phyloP scores from a whole-genome alignment of 352 stramenopile genomes.

The Globisporangium lucens region DNA sequence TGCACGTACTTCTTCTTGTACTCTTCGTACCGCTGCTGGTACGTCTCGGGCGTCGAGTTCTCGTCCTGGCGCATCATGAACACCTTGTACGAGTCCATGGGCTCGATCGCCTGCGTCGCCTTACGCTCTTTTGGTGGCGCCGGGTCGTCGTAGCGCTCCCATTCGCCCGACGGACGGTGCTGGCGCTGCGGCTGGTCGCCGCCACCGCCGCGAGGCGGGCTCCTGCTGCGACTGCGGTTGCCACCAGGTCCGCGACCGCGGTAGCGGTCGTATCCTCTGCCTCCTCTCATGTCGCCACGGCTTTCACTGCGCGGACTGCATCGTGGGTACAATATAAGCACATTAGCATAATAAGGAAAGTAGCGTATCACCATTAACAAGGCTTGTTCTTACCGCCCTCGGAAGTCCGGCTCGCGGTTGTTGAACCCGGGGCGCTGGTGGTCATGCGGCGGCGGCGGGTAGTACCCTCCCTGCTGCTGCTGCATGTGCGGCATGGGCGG shows the following conservation, averaged over 20 bases:
- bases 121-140: constrained; percentile 26
- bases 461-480: constrained; percentile 16
- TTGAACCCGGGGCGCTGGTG: constrained; percentile 15
- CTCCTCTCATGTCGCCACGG: constrained; percentile 14
- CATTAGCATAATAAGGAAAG: background rate
- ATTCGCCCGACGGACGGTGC: constrained; percentile 17
- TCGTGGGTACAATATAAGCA: background rate
- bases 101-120: constrained; percentile 48
- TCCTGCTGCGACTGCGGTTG: constrained; percentile 34
- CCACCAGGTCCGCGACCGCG: constrained; percentile 20
- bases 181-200: constrained; percentile 1
- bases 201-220: constrained; percentile 22
- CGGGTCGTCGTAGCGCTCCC: constrained; percentile 20
- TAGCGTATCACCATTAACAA: background rate
- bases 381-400: constrained; percentile 15
- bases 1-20: constrained; percentile 89
- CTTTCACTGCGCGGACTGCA: constrained; percentile 24
- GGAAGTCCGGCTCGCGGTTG: constrained; percentile 23
- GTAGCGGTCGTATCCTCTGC: constrained; percentile 22
- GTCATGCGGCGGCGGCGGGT: constrained; percentile 25
- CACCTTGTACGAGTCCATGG: constrained; percentile 82
- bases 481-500: constrained; percentile 16
- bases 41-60: constrained; percentile 73
- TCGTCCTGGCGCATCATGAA: constrained; percentile 89
- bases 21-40: constrained; percentile 84